Conservation (phyloP, 2,329 filamentous ascomycete genomes). For the Amesomyces nigricolor region DNA sequence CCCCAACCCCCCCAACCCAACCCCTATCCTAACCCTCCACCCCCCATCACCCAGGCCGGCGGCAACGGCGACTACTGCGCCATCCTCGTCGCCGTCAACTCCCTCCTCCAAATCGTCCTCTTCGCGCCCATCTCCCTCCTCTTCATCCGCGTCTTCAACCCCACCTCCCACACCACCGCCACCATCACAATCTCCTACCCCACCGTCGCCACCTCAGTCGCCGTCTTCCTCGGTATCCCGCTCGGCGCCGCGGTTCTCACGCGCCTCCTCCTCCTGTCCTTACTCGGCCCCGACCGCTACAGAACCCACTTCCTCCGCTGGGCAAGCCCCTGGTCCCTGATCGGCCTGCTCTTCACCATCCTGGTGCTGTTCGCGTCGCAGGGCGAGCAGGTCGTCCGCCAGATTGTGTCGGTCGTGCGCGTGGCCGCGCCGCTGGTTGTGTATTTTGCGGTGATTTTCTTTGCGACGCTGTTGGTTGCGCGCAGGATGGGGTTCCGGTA, state of each 20-base stretch:
- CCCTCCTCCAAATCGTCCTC: constrained; percentile 66
- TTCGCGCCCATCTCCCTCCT: constrained; percentile 65
- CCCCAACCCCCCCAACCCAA: background rate
- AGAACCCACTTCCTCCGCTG: constrained; percentile 63
- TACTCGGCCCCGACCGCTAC: constrained; percentile 57
- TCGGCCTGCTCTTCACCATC: constrained; percentile 83
- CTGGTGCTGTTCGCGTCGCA: constrained; percentile 80
- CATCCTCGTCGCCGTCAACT: constrained; percentile 61
- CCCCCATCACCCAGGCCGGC: constrained; percentile 43
- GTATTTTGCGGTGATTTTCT: constrained; percentile 75
- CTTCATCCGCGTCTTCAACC: constrained; percentile 61
- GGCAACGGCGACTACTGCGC: constrained; percentile 61
- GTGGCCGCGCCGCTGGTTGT: constrained; percentile 76
- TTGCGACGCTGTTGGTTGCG: constrained; percentile 57
- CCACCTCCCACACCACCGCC: constrained; percentile 34
- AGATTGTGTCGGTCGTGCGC: constrained; percentile 75
- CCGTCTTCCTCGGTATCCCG: constrained; percentile 79
- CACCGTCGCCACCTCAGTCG: constrained; percentile 72
- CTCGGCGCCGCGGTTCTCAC: constrained; percentile 75
- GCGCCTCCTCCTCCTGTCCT: constrained; percentile 53
- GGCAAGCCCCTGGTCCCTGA: constrained; percentile 66
- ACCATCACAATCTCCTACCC: constrained; percentile 47
- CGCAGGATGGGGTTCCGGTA: constrained; percentile 58
- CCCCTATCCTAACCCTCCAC: background rate
- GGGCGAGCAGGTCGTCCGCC: constrained; percentile 68